A percentile compares a stretch with the other conserved stretches of the same genome.
These are phyloP conservation scores for Annulohypoxylon bovei DNA, from an alignment of 495 filamentous ascomycete genomes.

Conservation along the genomic window DNA sequence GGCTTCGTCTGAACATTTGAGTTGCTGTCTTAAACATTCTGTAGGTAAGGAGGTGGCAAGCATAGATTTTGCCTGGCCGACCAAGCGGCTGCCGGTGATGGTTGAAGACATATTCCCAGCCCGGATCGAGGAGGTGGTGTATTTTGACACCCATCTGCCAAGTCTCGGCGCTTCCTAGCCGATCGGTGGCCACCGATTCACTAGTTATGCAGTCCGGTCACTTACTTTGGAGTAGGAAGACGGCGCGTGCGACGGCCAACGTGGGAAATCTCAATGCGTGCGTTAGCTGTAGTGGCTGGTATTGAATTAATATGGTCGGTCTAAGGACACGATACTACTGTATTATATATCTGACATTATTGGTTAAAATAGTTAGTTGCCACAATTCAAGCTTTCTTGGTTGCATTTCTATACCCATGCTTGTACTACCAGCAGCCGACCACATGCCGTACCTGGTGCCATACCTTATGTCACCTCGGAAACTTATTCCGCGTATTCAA, in stretches of 20 bases:
- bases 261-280: background rate
- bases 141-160: constrained; percentile 2
- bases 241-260: background rate
- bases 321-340: background rate
- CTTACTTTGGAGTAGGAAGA: constrained; percentile 8
- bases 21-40: background rate
- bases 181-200: background rate
- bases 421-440: background rate
- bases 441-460: background rate
- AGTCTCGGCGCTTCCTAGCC: background rate
- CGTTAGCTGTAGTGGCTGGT: constrained; percentile 10
- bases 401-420: background rate
- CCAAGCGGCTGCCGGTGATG: background rate
- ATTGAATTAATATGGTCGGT: constrained; percentile 10
- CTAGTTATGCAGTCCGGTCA: background rate
- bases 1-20: background rate
- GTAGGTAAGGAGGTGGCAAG: background rate
- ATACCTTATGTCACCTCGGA: background rate
- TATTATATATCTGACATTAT: background rate
- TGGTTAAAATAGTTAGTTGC: background rate
- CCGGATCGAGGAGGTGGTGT: constrained; percentile 2
- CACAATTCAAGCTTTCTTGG: background rate
- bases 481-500: background rate
- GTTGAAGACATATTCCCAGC: background rate
- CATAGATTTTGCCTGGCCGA: background rate